These are phyloP conservation scores for Suhomyces terraborum DNA, from an alignment of 1,139 yeast species.

Conservation along the genomic window DNA sequence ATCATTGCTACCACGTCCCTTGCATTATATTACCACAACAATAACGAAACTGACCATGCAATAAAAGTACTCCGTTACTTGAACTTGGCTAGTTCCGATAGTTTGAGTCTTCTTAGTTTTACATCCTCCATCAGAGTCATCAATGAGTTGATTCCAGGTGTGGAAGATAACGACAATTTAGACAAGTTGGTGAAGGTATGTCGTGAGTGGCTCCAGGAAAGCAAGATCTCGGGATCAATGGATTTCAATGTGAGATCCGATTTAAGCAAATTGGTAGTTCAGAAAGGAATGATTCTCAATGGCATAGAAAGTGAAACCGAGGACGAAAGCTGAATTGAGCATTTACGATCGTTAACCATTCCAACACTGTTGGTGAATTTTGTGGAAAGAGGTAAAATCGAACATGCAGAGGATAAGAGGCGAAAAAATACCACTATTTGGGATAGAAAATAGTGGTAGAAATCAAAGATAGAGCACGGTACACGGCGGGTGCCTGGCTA, in stretches of 20 bases:
- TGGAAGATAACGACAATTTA: slow-evolving; percentile 27
- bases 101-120: slow-evolving; percentile 29
- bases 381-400: neutral
- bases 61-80: slow-evolving; percentile 31
- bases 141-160: slow-evolving; percentile 25
- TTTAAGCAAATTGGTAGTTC: slow-evolving; percentile 34
- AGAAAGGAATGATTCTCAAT: slow-evolving; percentile 38
- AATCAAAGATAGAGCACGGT: neutral
- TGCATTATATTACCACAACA: slow-evolving; percentile 27
- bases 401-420: neutral
- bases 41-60: slow-evolving; percentile 23
- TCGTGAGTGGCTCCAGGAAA: slow-evolving; percentile 38
- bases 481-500: slow-evolving; percentile 1
- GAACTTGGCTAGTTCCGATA: slow-evolving; percentile 18
- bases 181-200: slow-evolving; percentile 32
- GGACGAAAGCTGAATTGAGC: slow-evolving; percentile 11
- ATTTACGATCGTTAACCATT: neutral
- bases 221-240: slow-evolving; percentile 22
- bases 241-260: slow-evolving; percentile 29
- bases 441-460: neutral
- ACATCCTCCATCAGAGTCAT: slow-evolving; percentile 35
- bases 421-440: neutral
- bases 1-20: slow-evolving; percentile 34
- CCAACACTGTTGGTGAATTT: neutral
- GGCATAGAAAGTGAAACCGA: slow-evolving; percentile 27